Evolutionary conservation across 345 rosid species (phyloP), one percentile per base, ranked within the genome.

Genomic region (Bruguiera parviflora): DNA sequence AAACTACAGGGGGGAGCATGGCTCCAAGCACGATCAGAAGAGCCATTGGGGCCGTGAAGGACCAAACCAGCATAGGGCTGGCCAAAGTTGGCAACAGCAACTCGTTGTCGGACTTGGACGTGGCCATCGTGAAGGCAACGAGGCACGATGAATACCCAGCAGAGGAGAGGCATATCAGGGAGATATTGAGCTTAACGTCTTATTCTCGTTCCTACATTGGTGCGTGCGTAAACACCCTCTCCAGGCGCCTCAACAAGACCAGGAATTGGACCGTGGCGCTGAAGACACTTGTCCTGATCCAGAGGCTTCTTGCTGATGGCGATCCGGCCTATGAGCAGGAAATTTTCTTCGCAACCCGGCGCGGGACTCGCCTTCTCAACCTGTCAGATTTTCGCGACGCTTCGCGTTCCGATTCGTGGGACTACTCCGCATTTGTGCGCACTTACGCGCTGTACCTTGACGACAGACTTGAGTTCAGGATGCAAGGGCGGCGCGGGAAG

Each of bases 91-190:
- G 89, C 6, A 84, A 77, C 75, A 89, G 91, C 82, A 72, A 84
- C 73, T 84, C 88, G 1, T 47, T 84, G 9, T 78, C 96, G 1
- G 96, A 91, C 69, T 88, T 91, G 1, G 96, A 89, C 33, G 88
- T 94, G 0, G 96, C 98, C 51, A 88, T 94, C 18, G 89, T 94
- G 6, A 94, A 91, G 77, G 96, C 96, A 25, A 94, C 97, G 6
- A 77, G 96, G 53, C 98, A 94, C 55, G 96, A 89, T 67, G 96
- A 88, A 65, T 73, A 77, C 69, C 98, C 98, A 0, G 96, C 98
- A 0, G 97, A 91, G 27, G 98, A 94, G 71, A 74, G 81, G 52
- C 78, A 89, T 73, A 70, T 89, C 18, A 80, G 92, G 62, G 98
- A 94, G 79, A 88, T 94, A 9, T 71, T 91, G 5, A 82, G 91